Evolutionary conservation across 1,139 yeast genomes (phyloP), one percentile per base, ranked within the genome.

Genomic region (Entelexis paramagnoliae): DNA sequence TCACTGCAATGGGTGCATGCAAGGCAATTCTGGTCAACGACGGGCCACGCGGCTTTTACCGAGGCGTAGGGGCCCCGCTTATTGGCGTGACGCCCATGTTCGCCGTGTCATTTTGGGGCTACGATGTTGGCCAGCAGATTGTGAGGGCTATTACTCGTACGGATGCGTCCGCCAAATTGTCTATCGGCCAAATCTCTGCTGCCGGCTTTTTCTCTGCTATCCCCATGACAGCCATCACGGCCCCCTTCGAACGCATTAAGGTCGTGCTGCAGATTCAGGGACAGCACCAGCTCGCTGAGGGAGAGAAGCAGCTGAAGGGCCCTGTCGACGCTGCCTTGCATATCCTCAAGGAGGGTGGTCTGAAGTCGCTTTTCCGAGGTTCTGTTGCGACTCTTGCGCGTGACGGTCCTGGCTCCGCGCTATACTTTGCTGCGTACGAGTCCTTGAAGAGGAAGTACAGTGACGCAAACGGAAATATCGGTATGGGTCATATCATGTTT

Each of bases 71-170:
- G 34, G 95, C 95, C 11, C 98, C 98, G 6, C 72, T 91, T 50
- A 68, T 85, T 29, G 98, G 98, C 32, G 97, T 91, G 29, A 91
- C 97, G 0, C 98, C 98, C 39, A 91, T 91, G 87, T 91, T 91
- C 72, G 97, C 97, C 11, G 93, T 91, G 33, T 85, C 95, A 2
- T 91, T 91, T 73, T 89, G 97, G 97, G 97, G 97, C 64, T 91
- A 91, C 69, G 97, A 88, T 64, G 74, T 87, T 52, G 97, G 97
- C 57, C 88, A 88, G 70, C 78, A 79, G 58, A 55, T 89, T 11
- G 94, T 89, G 4, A 59, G 64, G 3, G 61, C 70, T 7, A 68
- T 76, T 7, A 76, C 77, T 1, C 68, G 69, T 42, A 62, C 63
- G n/a, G 63, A 67, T 16, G 68, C 70, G 17, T 67, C 68, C 39